Evolutionary conservation across 371 early-diverging fungal genomes (phyloP), one percentile per base, ranked within the genome.

Genomic region (Mucor lusitanicus): DNA sequence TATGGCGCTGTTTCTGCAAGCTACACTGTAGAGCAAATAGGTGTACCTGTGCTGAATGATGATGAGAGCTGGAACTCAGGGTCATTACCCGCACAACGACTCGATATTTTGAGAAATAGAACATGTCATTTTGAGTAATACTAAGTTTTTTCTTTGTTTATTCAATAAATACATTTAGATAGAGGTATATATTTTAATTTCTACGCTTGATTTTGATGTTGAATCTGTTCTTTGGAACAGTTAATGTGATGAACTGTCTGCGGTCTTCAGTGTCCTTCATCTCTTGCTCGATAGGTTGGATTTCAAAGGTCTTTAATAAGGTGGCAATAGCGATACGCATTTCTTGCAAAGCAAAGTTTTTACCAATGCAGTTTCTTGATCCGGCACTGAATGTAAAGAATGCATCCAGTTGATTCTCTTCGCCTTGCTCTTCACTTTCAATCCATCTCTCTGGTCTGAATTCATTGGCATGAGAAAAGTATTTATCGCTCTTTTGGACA

Each of bases 361-460:
- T 85, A 42, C 85, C 85, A 44, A 83, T 78, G 57, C 85, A 85
- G 59, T 82, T 82, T 28, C 85, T 69, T 28, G 82, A 73, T 75
- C 80, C 80, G n/a, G 64, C 61, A 55, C 77, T 77, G 63, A 85
- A 85, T 1, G 83, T 79, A 30, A 67, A 77, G 48, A 74, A 83
- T 9, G 79, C 81, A 17, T 81, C 76, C 1, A 67, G 42, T 35
- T 69, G 67, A 25, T 67, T 61, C 28, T 60, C 65, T 15, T 48
- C 6, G 25, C 21, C 25, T 28, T 40, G 27, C 13, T 57, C 42
- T 32, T 61, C 65, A 13, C 44, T 59, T 25, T 67, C 48, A 11
- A 77, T 42, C 80, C 80, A 80, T 62, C 80, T 71, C 37, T 80
- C 80, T 6, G 80, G 80, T 6, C 57, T 65, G 23, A 77, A 80